A percentile compares a stretch with the other conserved stretches of the same genome.
These are phyloP conservation scores for Meredithiella fracta DNA, from an alignment of 2,329 filamentous ascomycete genomes.

Conservation along the genomic window DNA sequence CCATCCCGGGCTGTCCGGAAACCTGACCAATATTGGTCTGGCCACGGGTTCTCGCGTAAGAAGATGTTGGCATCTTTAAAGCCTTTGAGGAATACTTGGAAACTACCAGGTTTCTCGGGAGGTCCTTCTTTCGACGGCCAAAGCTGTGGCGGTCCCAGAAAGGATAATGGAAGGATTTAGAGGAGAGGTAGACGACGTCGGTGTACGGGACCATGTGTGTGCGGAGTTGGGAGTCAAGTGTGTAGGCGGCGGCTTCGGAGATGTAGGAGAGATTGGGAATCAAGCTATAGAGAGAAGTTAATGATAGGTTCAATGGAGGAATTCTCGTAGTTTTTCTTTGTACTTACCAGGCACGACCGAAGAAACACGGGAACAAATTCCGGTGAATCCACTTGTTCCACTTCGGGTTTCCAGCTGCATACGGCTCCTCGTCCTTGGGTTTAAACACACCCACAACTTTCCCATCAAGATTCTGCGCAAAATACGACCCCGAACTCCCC, in stretches of 20 bases:
- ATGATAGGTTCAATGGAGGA: constrained; percentile 1
- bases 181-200: constrained; percentile 83
- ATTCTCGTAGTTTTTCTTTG: no score
- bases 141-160: constrained; percentile 89
- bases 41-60: constrained; percentile 88
- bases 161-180: constrained; percentile 95
- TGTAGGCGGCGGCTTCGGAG: constrained; percentile 91
- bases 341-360: constrained; percentile 67
- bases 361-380: constrained; percentile 94
- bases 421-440: constrained; percentile 96
- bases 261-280: constrained; percentile 97
- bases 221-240: constrained; percentile 74
- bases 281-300: constrained; percentile 31
- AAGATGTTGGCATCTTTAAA: constrained; percentile 97
- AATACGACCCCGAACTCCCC: constrained; percentile 95
- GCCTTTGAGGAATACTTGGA: constrained; percentile 92
- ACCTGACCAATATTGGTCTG: constrained; percentile 63
- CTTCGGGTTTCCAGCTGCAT: constrained; percentile 90
- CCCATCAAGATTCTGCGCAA: constrained; percentile 77
- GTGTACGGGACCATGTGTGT: constrained; percentile 94
- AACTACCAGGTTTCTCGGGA: constrained; percentile 84
- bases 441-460: constrained; percentile 98
- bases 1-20: constrained; percentile 45
- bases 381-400: constrained; percentile 99
- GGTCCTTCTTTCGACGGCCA: constrained; percentile 68